These are phyloP conservation scores for Jackrogersella minutella DNA, from an alignment of 495 filamentous ascomycete species.

Conservation along the genomic window DNA sequence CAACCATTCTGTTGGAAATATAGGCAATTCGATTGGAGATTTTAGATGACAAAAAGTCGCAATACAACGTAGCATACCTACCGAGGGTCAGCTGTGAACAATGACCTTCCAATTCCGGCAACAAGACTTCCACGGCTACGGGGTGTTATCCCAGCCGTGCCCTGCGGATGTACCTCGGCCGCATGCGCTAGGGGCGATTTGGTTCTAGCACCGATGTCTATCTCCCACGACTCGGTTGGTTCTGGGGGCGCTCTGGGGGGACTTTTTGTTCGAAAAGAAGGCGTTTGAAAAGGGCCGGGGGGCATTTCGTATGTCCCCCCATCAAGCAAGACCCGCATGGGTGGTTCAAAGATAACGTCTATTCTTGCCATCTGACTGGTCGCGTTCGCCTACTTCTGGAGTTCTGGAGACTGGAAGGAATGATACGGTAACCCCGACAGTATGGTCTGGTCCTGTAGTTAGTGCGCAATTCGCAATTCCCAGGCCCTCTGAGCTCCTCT, in stretches of 20 bases:
- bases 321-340: conserved; percentile 25
- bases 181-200: conserved; percentile 11
- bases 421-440: conserved; percentile 34
- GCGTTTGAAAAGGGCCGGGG: neutral
- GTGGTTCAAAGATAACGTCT: conserved; percentile 27
- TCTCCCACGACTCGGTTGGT: conserved; percentile 13
- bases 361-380: conserved; percentile 25
- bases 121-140: neutral
- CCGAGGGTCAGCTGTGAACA: conserved; percentile 12
- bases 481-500: neutral
- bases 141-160: conserved; percentile 27
- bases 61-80: conserved; percentile 38
- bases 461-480: conserved; percentile 9
- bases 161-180: conserved; percentile 38
- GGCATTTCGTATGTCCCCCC: conserved; percentile 14
- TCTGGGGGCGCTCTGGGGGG: neutral
- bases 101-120: conserved; percentile 33
- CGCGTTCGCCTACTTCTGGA: conserved; percentile 13
- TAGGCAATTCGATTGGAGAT: conserved; percentile 16
- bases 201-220: neutral
- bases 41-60: neutral
- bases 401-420: conserved; percentile 26
- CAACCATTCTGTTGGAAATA: conserved; percentile 21
- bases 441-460: conserved; percentile 20
- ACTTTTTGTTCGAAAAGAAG: neutral